phyloP scores from a whole-genome alignment of 1,284 basidiomycete genomes.

The Meira nashicola region DNA sequence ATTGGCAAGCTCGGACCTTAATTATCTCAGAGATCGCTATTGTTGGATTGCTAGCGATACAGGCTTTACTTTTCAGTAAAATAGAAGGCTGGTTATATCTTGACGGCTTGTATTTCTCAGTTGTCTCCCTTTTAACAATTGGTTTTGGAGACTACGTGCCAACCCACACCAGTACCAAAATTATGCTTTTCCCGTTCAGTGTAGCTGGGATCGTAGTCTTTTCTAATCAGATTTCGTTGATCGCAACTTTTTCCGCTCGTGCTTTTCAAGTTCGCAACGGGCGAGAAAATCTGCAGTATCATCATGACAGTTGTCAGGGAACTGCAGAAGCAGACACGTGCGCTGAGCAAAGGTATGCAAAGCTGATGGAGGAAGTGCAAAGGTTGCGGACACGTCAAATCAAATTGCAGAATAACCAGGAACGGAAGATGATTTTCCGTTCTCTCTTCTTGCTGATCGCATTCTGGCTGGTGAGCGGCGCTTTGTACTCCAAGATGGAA shows the following conservation, averaged over 20 bases:
- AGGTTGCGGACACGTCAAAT: constrained; percentile 52
- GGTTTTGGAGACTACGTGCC: constrained; percentile 50
- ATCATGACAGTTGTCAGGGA: background rate
- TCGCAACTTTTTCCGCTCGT: constrained; percentile 48
- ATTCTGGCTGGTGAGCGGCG: constrained; percentile 54
- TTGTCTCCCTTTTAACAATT: constrained; percentile 48
- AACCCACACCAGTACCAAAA: constrained; percentile 49
- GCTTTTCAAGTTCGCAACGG: constrained; percentile 46
- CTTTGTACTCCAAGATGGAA: constrained; percentile 51
- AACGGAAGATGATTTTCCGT: constrained; percentile 53
- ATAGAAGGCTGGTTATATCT: constrained; percentile 21
- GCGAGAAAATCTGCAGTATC: constrained; percentile 3
- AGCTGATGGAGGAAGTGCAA: constrained; percentile 42
- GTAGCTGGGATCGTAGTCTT: constrained; percentile 55
- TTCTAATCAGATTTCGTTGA: constrained; percentile 54
- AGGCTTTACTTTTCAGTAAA: constrained; percentile 30
- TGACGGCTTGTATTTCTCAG: constrained; percentile 41
- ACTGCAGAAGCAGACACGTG: background rate
- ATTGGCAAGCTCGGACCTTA: constrained; percentile 52
- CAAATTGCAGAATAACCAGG: constrained; percentile 51
- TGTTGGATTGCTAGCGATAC: constrained; percentile 24
- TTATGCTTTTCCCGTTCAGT: constrained; percentile 55
- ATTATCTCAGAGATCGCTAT: constrained; percentile 42
- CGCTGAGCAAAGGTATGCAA: background rate
- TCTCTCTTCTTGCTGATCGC: constrained; percentile 45